Evolutionary conservation across 257 asterid genomes (phyloP).

Genomic region (Verbena officinalis): DNA sequence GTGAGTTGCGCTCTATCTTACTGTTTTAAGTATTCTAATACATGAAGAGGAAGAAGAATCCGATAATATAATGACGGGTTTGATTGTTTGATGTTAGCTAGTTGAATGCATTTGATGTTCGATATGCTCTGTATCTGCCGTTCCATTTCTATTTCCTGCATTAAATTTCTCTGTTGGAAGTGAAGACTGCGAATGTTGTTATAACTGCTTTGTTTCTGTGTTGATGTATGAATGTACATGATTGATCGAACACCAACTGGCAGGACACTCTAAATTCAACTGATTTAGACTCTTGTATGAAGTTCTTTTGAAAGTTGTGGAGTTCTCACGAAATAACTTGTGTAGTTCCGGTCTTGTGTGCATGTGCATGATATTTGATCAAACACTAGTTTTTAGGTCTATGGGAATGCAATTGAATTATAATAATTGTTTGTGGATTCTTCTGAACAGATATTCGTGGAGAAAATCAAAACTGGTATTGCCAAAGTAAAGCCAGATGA

Average conservation of each 20-base stretch:
- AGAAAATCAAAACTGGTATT: conserved; percentile 58
- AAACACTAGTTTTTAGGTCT: no score
- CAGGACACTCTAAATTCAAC: neutral
- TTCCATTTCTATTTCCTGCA: neutral
- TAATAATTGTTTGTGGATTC: conserved; percentile 8
- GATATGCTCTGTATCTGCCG: neutral
- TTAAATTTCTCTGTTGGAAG: neutral
- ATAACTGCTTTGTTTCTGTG: neutral
- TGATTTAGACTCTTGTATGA: neutral
- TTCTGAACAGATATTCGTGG: conserved; percentile 61
- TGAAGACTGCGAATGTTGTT: no score
- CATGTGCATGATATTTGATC: no score
- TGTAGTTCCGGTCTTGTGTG: no score
- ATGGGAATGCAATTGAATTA: conserved; percentile 8
- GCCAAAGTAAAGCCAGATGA: conserved; percentile 46
- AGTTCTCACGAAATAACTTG: neutral
- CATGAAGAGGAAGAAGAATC: neutral
- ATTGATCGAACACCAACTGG: neutral
- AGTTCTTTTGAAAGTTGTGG: no score
- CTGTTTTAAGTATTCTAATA: conserved; percentile 18
- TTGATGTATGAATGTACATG: neutral
- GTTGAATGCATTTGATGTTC: neutral
- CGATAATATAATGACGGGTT: neutral
- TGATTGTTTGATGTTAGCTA: neutral
- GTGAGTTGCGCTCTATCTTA: conserved; percentile 38